phyloP scores from a whole-genome alignment of 2,329 filamentous ascomycete species.

The Pestalotiopsis sp. region DNA sequence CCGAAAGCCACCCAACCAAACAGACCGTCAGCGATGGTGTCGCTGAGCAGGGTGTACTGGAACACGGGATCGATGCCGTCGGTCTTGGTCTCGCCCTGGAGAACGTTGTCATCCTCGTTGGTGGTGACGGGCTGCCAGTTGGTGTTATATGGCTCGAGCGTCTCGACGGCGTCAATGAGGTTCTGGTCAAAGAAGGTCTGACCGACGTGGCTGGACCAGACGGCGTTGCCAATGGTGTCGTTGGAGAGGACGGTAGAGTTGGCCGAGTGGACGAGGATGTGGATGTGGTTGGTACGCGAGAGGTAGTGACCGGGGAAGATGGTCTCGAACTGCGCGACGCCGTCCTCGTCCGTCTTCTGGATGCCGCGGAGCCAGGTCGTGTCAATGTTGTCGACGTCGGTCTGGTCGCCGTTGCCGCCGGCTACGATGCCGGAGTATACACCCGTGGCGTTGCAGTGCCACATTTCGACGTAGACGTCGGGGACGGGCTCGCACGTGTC shows the following conservation, averaged over 20 bases:
- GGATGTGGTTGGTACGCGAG: slow-evolving; percentile 48
- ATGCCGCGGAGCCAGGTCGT: slow-evolving; percentile 43
- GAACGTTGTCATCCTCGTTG: background rate
- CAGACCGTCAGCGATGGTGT: background rate
- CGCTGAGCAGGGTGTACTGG: background rate
- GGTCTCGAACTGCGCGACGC: slow-evolving; percentile 42
- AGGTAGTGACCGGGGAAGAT: slow-evolving; percentile 47
- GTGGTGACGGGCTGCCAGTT: background rate
- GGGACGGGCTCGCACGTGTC: slow-evolving; percentile 53
- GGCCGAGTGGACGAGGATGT: slow-evolving; percentile 44
- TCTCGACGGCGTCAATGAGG: slow-evolving; percentile 40
- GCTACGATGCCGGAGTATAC: slow-evolving; percentile 47
- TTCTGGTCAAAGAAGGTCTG: slow-evolving; percentile 67
- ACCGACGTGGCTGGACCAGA: slow-evolving; percentile 58
- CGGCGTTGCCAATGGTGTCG: slow-evolving; percentile 50
- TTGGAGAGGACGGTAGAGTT: slow-evolving; percentile 38
- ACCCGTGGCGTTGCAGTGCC: slow-evolving; percentile 47
- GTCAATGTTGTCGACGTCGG: slow-evolving; percentile 38
- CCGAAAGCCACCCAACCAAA: slow-evolving; percentile 3
- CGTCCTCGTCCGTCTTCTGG: slow-evolving; percentile 40
- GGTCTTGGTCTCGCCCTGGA: background rate
- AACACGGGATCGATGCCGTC: background rate
- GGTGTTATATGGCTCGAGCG: background rate
- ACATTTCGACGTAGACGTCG: slow-evolving; percentile 52
- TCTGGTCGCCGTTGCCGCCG: slow-evolving; percentile 41